phyloP scores from a whole-genome alignment of 1,284 basidiomycete genomes.

The Apiotrichum porosum region DNA sequence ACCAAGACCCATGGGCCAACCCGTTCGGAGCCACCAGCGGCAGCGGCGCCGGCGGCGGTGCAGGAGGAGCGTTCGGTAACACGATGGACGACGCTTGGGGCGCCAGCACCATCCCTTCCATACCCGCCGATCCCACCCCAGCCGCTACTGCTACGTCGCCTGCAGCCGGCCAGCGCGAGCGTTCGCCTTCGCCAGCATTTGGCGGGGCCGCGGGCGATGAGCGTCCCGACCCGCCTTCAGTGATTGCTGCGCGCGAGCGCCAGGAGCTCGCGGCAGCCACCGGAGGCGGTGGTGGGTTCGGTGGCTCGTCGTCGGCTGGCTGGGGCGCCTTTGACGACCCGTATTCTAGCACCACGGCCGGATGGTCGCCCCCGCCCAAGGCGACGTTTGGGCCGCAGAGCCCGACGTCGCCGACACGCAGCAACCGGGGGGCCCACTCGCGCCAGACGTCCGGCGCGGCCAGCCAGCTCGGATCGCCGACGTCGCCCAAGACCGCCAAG shows the following conservation, averaged over 20 bases:
- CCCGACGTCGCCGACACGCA: neutral
- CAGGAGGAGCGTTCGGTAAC: too few relatives aligned
- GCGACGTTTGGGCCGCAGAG: neutral
- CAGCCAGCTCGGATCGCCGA: neutral
- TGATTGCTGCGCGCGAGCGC: constrained; percentile 41
- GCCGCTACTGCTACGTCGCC: constrained; percentile 8
- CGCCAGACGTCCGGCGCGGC: neutral
- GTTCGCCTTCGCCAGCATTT: neutral
- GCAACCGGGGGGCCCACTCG: neutral
- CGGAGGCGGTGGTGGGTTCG: neutral
- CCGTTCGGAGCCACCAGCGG: constrained; percentile 34
- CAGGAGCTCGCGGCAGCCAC: constrained; percentile 12
- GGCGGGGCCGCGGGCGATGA: neutral
- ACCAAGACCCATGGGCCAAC: constrained; percentile 46
- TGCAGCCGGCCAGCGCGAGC: neutral
- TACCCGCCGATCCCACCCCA: neutral
- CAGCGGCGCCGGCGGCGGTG: too few relatives aligned
- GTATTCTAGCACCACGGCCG: neutral
- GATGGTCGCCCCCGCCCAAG: neutral
- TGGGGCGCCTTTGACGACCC: constrained; percentile 2
- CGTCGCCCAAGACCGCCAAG: neutral
- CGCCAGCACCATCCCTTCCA: neutral
- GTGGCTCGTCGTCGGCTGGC: neutral
- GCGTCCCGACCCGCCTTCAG: constrained; percentile 36
- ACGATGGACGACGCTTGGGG: constrained; percentile 10